Percentiles rank a stretch among this genome's conserved stretches.
Conservation (phyloP, 2,329 filamentous ascomycete species). For the Talaromyces sp. region DNA sequence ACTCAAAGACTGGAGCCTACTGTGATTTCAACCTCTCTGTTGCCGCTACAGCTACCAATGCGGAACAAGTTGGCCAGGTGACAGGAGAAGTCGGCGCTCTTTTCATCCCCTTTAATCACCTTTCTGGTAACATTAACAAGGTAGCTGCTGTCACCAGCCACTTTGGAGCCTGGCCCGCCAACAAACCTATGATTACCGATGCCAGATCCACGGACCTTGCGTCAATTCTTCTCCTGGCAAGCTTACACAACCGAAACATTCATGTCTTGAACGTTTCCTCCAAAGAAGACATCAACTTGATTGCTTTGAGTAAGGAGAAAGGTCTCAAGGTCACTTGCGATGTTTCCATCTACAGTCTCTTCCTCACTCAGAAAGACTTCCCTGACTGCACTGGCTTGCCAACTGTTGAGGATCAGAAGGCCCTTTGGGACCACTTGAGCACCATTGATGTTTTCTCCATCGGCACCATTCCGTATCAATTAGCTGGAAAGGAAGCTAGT, state of each 20-base stretch:
- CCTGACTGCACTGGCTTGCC: constrained; percentile 60
- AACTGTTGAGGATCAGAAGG: constrained; percentile 65
- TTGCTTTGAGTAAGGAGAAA: constrained; percentile 73
- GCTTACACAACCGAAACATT: constrained; percentile 70
- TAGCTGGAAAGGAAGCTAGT: constrained; percentile 56
- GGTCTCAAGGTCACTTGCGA: constrained; percentile 78
- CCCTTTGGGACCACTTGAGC: constrained; percentile 67
- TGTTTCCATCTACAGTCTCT: constrained; percentile 73
- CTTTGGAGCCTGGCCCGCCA: constrained; percentile 70
- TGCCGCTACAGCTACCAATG: constrained; percentile 66
- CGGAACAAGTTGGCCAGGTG: constrained; percentile 67
- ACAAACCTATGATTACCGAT: constrained; percentile 76
- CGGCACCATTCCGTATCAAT: constrained; percentile 71
- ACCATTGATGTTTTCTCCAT: constrained; percentile 76
- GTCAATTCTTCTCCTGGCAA: constrained; percentile 72
- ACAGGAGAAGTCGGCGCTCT: constrained; percentile 70
- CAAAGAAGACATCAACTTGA: constrained; percentile 72
- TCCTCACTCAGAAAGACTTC: constrained; percentile 66
- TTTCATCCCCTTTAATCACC: constrained; percentile 76
- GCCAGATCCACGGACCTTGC: constrained; percentile 74
- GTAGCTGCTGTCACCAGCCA: constrained; percentile 73
- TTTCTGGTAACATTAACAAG: constrained; percentile 78
- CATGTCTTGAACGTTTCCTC: constrained; percentile 77
- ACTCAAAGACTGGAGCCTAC: constrained; percentile 61
- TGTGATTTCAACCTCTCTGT: constrained; percentile 80